Conservation (phyloP, 805 yeast genomes). For the Barnettozyma vustinii region DNA sequence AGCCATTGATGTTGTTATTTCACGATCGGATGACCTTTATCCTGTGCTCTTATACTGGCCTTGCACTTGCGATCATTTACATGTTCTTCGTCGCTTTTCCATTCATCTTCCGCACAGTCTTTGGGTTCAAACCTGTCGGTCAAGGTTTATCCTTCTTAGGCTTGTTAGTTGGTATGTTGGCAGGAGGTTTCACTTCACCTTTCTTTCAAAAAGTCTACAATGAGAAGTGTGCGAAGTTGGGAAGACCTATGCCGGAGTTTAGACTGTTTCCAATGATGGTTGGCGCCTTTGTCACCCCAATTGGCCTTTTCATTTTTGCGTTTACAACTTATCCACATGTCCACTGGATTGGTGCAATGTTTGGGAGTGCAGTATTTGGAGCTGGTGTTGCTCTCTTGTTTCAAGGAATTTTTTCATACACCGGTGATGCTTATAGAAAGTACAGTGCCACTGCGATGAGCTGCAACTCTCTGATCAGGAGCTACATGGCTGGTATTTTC, state of each 20-base stretch:
- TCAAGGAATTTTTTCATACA: conserved; percentile 61
- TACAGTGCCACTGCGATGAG: conserved; percentile 50
- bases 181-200: conserved; percentile 41
- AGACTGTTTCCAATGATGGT: conserved; percentile 54
- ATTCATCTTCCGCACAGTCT: conserved; percentile 48
- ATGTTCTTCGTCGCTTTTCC: conserved; percentile 65
- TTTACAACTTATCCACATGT: conserved; percentile 59
- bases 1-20: conserved; percentile 45
- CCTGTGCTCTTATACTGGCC: conserved; percentile 51
- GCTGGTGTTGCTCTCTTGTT: conserved; percentile 62
- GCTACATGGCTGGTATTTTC: conserved; percentile 49
- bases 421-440: conserved; percentile 54
- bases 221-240: conserved; percentile 39
- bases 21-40: conserved; percentile 52
- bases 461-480: conserved; percentile 46
- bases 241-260: conserved; percentile 51
- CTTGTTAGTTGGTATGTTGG: conserved; percentile 43
- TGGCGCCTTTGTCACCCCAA: conserved; percentile 62
- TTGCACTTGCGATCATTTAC: conserved; percentile 55
- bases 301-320: conserved; percentile 68
- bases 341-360: conserved; percentile 69
- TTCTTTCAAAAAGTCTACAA: conserved; percentile 38
- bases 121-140: conserved; percentile 44
- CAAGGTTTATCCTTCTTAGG: conserved; percentile 65
- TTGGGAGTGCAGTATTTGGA: conserved; percentile 73